Evolutionary conservation across 768 basidiomycete genomes (phyloP), one percentile per base, ranked within the genome.

Genomic region (Russula earlei): DNA sequence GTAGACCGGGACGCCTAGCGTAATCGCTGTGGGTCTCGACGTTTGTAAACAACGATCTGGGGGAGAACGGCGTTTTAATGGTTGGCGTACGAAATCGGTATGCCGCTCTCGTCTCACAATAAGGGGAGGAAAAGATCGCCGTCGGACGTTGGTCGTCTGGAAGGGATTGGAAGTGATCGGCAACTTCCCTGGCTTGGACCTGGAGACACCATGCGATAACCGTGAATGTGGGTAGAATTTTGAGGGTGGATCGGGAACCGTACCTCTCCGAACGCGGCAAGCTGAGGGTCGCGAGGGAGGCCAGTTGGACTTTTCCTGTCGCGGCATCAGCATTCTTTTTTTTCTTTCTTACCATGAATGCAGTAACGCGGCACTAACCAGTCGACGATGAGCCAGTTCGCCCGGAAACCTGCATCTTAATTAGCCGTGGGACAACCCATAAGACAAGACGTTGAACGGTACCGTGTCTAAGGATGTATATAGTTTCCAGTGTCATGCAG

Each of bases 21-120:
- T 77, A 37, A 71, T 67, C 15, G 91, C 79, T 3, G 76, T 70
- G 2, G 91, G 89, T 31, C 76, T 72, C 1, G 84, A 71, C 0
- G 91, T 93, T 66, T 93, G 90, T 22, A 92, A 72, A 67, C 91
- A 92, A n/a, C 91, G 85, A 70, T 92, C 88, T 91, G 62, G 31
- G 38, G 24, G 15, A 22, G n/a, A 17, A 36, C 2, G 33, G 36
- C 15, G 19, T 10, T 37, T 36, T n/a, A n/a, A n/a, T n/a, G n/a
- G n/a, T n/a, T n/a, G n/a, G n/a, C n/a, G n/a, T n/a, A n/a, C n/a
- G n/a, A n/a, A n/a, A n/a, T n/a, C n/a, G n/a, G n/a, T n/a, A n/a
- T n/a, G n/a, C n/a, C n/a, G n/a, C n/a, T n/a, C n/a, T 4, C n/a
- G 69, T 64, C 71, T 67, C 54, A 89, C 89, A 92, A 65, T 86